Conservation (phyloP, 352 stramenopile species). For the Pythium phragmiticola region DNA sequence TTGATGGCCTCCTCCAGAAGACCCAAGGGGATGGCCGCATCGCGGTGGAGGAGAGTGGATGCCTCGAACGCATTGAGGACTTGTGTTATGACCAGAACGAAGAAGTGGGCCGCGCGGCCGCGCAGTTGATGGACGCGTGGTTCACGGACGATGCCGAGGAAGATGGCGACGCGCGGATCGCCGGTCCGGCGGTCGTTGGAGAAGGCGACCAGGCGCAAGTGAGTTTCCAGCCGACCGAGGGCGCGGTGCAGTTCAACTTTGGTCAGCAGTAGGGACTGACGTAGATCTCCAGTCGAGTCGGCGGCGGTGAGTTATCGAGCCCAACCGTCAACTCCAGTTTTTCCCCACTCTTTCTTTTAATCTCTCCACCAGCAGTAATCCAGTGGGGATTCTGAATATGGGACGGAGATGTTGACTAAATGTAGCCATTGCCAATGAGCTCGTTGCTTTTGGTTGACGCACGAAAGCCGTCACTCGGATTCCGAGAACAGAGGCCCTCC, state of each 20-base stretch:
- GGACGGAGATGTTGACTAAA: not conserved
- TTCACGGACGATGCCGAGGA: slow-evolving; percentile 55
- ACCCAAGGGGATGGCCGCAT: slow-evolving; percentile 56
- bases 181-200: slow-evolving; percentile 53
- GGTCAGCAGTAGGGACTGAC: slow-evolving; percentile 3
- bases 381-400: not conserved
- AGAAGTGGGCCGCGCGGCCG: slow-evolving; percentile 69
- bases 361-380: too few relatives aligned
- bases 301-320: not conserved
- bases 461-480: too few relatives aligned
- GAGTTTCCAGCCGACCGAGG: slow-evolving; percentile 71
- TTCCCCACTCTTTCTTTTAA: too few relatives aligned
- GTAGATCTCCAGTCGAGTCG: too few relatives aligned
- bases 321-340: not conserved
- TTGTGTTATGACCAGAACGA: slow-evolving; percentile 82
- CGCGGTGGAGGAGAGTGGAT: slow-evolving; percentile 77
- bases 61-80: slow-evolving; percentile 75
- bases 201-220: slow-evolving; percentile 40
- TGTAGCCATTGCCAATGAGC: not conserved
- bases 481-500: too few relatives aligned
- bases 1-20: slow-evolving; percentile 73
- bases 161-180: slow-evolving; percentile 29
- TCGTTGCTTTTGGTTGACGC: too few relatives aligned
- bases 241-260: slow-evolving; percentile 75
- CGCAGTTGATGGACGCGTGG: slow-evolving; percentile 82